A percentile compares a stretch with the other conserved stretches of the same genome.
Conservation (phyloP, 208 protist genomes). For the Phytomonas sp. region DNA sequence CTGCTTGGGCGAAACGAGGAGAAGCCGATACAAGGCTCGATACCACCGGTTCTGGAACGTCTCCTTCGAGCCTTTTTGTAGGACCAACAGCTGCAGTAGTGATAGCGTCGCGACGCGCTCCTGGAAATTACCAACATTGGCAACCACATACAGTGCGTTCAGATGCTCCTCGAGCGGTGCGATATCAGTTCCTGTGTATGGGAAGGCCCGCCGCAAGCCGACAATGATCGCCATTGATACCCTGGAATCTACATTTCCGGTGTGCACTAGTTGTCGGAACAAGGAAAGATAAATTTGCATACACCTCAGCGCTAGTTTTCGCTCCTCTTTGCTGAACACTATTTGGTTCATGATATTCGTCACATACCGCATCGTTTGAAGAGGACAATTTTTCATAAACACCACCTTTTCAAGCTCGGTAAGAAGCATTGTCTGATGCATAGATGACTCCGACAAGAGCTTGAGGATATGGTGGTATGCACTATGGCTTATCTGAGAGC, state of each 20-base stretch:
- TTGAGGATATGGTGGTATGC: slow-evolving; percentile 82
- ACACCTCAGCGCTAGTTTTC: slow-evolving; percentile 79
- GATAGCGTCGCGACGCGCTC: slow-evolving; percentile 84
- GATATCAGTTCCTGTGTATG: slow-evolving; percentile 82
- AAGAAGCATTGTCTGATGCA: slow-evolving; percentile 76
- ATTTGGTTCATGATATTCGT: slow-evolving; percentile 90
- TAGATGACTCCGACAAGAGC: slow-evolving; percentile 81
- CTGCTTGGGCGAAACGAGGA: slow-evolving; percentile 85
- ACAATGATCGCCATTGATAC: slow-evolving; percentile 88
- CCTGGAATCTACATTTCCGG: slow-evolving; percentile 58
- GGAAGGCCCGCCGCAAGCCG: slow-evolving; percentile 87
- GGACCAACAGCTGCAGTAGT: slow-evolving; percentile 79
- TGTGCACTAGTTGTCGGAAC: slow-evolving; percentile 73
- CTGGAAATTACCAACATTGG: slow-evolving; percentile 81
- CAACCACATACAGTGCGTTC: slow-evolving; percentile 85
- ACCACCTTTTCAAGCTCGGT: slow-evolving; percentile 86
- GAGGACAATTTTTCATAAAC: slow-evolving; percentile 87
- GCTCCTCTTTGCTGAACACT: slow-evolving; percentile 87
- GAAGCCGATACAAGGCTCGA: slow-evolving; percentile 80
- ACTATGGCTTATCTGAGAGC: slow-evolving; percentile 62
- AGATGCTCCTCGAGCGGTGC: slow-evolving; percentile 72
- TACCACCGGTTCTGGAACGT: slow-evolving; percentile 84
- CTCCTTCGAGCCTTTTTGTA: slow-evolving; percentile 52
- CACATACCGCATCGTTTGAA: slow-evolving; percentile 83
- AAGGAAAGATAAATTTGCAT: slow-evolving; percentile 86